Base-by-base conservation (phyloP, 2,329 filamentous ascomycete genomes). In the Penicillium sp. region DNA sequence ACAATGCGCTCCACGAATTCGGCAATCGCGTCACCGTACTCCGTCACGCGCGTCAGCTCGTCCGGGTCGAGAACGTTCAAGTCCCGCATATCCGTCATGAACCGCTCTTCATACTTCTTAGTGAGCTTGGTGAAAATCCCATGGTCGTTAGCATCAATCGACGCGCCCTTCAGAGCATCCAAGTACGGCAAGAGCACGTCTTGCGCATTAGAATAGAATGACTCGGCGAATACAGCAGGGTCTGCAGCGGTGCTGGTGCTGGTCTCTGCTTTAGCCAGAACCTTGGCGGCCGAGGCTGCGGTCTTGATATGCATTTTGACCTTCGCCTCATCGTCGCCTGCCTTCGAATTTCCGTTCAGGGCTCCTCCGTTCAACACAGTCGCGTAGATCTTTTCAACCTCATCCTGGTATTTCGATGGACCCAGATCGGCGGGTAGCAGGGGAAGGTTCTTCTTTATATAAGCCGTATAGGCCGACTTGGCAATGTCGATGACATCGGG, bases 81-180 rank as follows among this genome's bases (percentile, higher is more conserved):
- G 5, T 82, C 81, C 46, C 81, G 77, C 84, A 97, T 90, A 57
- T 97, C 91, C 41, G 86, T 81, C 61, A 86, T 85, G 66, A 96
- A 97, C 10, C 87, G 78, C n/a, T 79, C 74, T 65, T 96, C 91
- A 72, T 89, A 94, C 58, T 83, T 84, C 63, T 86, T 78, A 0
- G 91, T 94, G 18, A 97, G 77, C 48, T 86, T 81, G 2, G 86
- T 93, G 66, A 94, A 96, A 45, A 96, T 90, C n/a, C 72, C 71
- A 60, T 85, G 78, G 51, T 85, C 77, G 29, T 74, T 73, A 13
- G 77, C 74, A 44, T 79, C 71, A 26, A 85, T 77, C 0, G 69
- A 72, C 4, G 75, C 65, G 21, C 78, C 77, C 46, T 81, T 65
- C 10, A 80, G 59, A 1, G 72, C 64, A 59, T 97, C 91, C 13